These are phyloP conservation scores for Ostreobium quekettii DNA, from an alignment of 139 green algal species.

Conservation along the genomic window DNA sequence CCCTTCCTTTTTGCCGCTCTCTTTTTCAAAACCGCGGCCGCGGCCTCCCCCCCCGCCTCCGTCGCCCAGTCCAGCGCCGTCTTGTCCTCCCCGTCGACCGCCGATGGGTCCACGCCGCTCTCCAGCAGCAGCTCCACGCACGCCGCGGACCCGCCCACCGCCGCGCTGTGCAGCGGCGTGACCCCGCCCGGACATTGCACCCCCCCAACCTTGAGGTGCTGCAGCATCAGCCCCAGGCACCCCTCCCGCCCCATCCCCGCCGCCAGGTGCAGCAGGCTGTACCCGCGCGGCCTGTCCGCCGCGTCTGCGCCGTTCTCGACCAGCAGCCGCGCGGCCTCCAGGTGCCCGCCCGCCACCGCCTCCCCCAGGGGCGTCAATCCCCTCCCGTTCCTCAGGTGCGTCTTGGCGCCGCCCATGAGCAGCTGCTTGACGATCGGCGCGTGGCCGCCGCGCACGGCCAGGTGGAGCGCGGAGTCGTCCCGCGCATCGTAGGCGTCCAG, in stretches of 20 bases:
- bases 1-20: too few species aligned
- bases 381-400: constrained; percentile 41
- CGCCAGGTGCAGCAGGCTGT: constrained; percentile 46
- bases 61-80: too few species aligned
- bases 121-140: constrained; percentile 37
- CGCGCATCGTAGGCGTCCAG: constrained; percentile 40
- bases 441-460: constrained; percentile 23
- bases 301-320: constrained; percentile 18
- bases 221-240: background rate
- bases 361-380: constrained; percentile 49
- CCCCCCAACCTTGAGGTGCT: background rate
- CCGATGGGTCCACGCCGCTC: constrained; percentile 9
- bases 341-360: constrained; percentile 35
- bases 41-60: too few species aligned
- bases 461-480: constrained; percentile 55
- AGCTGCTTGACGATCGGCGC: constrained; percentile 31
- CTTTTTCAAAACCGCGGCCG: too few species aligned
- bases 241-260: constrained; percentile 28
- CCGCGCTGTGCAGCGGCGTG: constrained; percentile 14
- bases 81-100: too few species aligned
- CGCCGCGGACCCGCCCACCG: background rate
- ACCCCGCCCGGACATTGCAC: constrained; percentile 8
- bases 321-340: constrained; percentile 19
- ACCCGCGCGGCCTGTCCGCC: constrained; percentile 23
- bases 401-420: constrained; percentile 28